These are phyloP conservation scores for Coleophoma eucalyptorum DNA, from an alignment of 2,329 filamentous ascomycete genomes.

Conservation along the genomic window DNA sequence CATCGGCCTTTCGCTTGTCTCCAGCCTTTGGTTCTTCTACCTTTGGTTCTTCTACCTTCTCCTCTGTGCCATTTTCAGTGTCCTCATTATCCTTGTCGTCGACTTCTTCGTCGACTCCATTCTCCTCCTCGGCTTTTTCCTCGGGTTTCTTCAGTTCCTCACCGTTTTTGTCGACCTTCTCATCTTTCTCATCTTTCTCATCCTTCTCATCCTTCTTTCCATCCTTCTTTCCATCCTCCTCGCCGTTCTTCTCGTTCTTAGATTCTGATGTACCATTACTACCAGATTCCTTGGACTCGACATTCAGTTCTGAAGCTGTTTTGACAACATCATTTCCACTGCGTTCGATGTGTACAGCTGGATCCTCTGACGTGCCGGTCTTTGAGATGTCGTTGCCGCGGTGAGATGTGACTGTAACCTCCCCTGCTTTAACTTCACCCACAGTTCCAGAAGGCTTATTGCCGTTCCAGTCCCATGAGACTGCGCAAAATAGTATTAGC, in stretches of 20 bases:
- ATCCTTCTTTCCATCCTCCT: constrained; percentile 13
- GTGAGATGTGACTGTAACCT: constrained; percentile 57
- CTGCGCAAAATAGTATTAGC: constrained; percentile 29
- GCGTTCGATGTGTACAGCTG: constrained; percentile 55
- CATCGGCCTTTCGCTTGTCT: constrained; percentile 6
- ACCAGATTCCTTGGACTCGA: constrained; percentile 40
- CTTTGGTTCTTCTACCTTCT: constrained; percentile 18
- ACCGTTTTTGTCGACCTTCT: constrained; percentile 24
- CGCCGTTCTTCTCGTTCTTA: constrained; percentile 9
- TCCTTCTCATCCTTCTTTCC: constrained; percentile 29
- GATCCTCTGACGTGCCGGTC: constrained; percentile 55
- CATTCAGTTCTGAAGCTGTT: constrained; percentile 53
- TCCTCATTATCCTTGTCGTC: too few species aligned
- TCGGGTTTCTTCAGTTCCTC: constrained; percentile 30
- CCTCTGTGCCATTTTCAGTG: constrained; percentile 1
- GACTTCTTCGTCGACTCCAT: too few species aligned
- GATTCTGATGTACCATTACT: constrained; percentile 11
- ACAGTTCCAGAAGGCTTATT: constrained; percentile 53
- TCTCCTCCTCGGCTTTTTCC: not conserved
- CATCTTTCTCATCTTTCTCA: constrained; percentile 23
- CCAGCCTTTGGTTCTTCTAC: constrained; percentile 18
- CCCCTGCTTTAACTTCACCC: constrained; percentile 53
- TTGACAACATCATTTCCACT: constrained; percentile 64
- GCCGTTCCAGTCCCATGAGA: constrained; percentile 59
- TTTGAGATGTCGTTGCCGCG: constrained; percentile 62